Evolutionary conservation across 2,329 filamentous ascomycete genomes (phyloP).

Genomic region (Leptoxyphium fumago): DNA sequence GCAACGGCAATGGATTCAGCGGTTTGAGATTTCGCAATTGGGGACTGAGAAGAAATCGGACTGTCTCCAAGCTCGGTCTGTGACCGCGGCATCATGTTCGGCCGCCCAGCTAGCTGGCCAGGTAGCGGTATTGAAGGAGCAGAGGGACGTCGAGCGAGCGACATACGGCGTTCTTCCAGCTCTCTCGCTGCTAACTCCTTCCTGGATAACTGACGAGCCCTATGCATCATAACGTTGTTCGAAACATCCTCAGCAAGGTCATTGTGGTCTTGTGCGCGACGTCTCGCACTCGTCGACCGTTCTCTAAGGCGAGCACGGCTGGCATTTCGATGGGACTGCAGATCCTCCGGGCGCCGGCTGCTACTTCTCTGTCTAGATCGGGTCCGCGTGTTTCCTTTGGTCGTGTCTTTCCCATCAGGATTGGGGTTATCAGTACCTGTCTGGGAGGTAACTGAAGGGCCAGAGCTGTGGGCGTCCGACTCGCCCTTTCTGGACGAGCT

Average conservation of each 20-base stretch:
- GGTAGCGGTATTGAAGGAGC: slow-evolving; percentile 71
- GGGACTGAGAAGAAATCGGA: slow-evolving; percentile 23
- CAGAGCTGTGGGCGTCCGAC: no score
- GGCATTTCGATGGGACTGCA: slow-evolving; percentile 17
- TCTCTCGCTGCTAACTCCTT: slow-evolving; percentile 51
- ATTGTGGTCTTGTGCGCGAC: slow-evolving; percentile 1
- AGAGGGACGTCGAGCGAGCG: slow-evolving; percentile 64
- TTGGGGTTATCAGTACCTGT: no score
- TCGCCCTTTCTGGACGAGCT: no score
- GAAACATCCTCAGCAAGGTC: slow-evolving; percentile 4
- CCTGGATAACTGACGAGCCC: slow-evolving; percentile 17
- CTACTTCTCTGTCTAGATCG: slow-evolving; percentile 27
- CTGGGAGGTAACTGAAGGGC: no score
- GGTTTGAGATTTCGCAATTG: slow-evolving; percentile 45
- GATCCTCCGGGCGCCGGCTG: slow-evolving; percentile 26
- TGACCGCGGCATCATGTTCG: slow-evolving; percentile 21
- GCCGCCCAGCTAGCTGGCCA: slow-evolving; percentile 32
- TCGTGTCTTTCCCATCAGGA: slow-evolving; percentile 27
- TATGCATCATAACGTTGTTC: slow-evolving; percentile 2
- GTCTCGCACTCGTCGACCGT: slow-evolving; percentile 10
- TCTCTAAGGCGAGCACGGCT: slow-evolving; percentile 8
- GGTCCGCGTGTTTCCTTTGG: slow-evolving; percentile 47
- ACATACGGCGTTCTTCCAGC: slow-evolving; percentile 75
- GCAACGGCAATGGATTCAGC: slow-evolving; percentile 42
- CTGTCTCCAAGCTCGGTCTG: slow-evolving; percentile 30